Evolutionary conservation across 2,329 filamentous ascomycete genomes (phyloP), one percentile per base, ranked within the genome.

Genomic region (Sarocladiaceae sp.): DNA sequence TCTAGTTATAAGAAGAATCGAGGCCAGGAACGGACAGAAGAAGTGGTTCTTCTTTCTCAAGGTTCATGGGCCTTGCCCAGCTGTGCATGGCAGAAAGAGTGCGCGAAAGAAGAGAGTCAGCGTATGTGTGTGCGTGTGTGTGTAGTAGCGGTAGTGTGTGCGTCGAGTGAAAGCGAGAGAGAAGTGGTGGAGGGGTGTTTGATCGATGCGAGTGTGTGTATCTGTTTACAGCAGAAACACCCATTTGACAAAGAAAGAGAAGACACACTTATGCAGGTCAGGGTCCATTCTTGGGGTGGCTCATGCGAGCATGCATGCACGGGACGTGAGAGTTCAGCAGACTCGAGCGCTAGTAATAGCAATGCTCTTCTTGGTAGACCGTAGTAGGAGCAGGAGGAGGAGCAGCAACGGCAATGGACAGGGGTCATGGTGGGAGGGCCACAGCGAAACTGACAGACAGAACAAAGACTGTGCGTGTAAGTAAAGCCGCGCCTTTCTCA

Each of bases 1-100:
- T n/a, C 44, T 48, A 48, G 44, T 48, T 48, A 48, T 48, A 48
- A 31, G 44, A 33, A 48, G 44, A 48, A 26, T 44, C 40, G 44
- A 48, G 25, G 18, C n/a, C 20, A 10, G 10, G 13, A 48, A 17
- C n/a, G 23, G 20, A 26, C 26, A 8, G 10, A 15, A 26, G 18
- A 22, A 20, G 26, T 25, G 13, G n/a, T 44, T 20, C 17, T 10
- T 10, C 44, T 48, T 33, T n/a, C n/a, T n/a, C n/a, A n/a, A n/a
- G n/a, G 44, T 48, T 28, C 31, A 48, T 33, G 44, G 44, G 22
- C 22, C 40, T 12, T 28, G 40, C 18, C 40, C 40, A 44, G 40
- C 40, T 44, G 40, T 48, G 26, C n/a, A n/a, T n/a, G n/a, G n/a
- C n/a, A n/a, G n/a, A n/a, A n/a, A n/a, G n/a, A n/a, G n/a, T n/a